Evolutionary conservation across 768 basidiomycete species (phyloP), one percentile per base, ranked within the genome.

Genomic region (Mycena amicta): DNA sequence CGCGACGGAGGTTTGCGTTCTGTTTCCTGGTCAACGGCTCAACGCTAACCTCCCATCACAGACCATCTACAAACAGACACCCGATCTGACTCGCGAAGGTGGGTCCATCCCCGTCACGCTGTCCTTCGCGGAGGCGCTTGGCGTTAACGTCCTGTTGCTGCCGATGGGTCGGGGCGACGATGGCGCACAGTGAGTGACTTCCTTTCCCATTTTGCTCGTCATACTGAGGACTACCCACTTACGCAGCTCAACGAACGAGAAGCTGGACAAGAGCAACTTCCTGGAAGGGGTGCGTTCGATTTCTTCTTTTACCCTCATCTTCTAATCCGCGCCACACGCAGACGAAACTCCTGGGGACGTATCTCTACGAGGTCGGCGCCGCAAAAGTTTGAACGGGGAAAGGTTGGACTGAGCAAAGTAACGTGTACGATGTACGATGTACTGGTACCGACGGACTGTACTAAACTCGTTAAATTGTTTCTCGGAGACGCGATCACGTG

Each of bases 81-180:
- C 94, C 0, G 92, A 95, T 69, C 77, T 89, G 57, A 94, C 90
- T 2, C 85, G 93, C 40, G 94, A 96, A 71, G 93, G 93, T n/a
- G 95, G 95, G 4, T 93, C 92, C 5, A 95, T 95, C 61, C 95
- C 95, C 0, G 92, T 96, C 28, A 95, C 94, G 3, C 80, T 98
- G 56, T 95, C 93, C 1, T 96, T 98, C 70, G 93, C 95, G 11
- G 93, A 97, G 69, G 84, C 84, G 43, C 76, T 97, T 46, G 85
- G 85, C 13, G 88, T 94, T 55, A 97, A 95, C 67, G 92, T 97
- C 8, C 71, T 95, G 56, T 76, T 98, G 20, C 79, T 98, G 27
- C 96, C 95, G 1, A 95, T 96, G 88, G 94, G 94, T 2, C 81
- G 95, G 50, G 92, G 92, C 2, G 94, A 98, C 68, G 96, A 98